These are phyloP conservation scores for Globisporangium paroecandrum DNA, from an alignment of 352 stramenopile species.

Conservation along the genomic window DNA sequence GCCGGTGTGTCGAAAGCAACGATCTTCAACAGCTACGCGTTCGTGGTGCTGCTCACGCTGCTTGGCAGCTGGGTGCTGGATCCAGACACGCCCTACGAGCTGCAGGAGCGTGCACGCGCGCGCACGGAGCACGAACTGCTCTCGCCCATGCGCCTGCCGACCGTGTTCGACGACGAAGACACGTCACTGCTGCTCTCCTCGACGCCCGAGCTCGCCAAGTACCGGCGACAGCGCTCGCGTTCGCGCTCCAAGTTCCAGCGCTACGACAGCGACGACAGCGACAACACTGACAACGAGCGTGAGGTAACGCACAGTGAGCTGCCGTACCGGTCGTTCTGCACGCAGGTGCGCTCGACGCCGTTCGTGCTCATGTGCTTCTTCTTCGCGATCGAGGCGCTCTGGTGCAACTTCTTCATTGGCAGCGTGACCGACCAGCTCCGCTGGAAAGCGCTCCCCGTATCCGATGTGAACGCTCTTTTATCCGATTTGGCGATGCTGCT, in stretches of 20 bases:
- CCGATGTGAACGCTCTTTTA: slow-evolving; percentile 37
- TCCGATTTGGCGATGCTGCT: slow-evolving; percentile 57
- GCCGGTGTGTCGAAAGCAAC: slow-evolving; percentile 31
- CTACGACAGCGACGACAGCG: slow-evolving; percentile 26
- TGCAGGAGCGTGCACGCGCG: slow-evolving; percentile 5
- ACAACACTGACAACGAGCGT: not conserved
- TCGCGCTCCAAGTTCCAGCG: slow-evolving; percentile 16
- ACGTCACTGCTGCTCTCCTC: slow-evolving; percentile 41
- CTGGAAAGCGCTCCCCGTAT: slow-evolving; percentile 43
- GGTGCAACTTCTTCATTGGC: slow-evolving; percentile 84
- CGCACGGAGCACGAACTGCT: slow-evolving; percentile 41
- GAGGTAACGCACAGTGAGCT: slow-evolving; percentile 17
- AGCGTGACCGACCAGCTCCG: slow-evolving; percentile 57
- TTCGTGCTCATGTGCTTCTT: slow-evolving; percentile 74
- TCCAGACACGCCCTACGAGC: slow-evolving; percentile 47
- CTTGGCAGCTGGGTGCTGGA: slow-evolving; percentile 51
- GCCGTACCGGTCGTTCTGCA: slow-evolving; percentile 56
- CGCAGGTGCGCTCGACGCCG: slow-evolving; percentile 53
- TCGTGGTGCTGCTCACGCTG: slow-evolving; percentile 46
- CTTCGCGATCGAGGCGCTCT: slow-evolving; percentile 73
- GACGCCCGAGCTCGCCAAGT: slow-evolving; percentile 46
- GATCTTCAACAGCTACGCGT: slow-evolving; percentile 54
- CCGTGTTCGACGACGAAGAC: slow-evolving; percentile 60
- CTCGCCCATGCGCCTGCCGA: slow-evolving; percentile 52
- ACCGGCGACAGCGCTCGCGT: slow-evolving; percentile 17